Percentiles rank a stretch among this genome's conserved stretches.
Evolutionary conservation across 2,329 filamentous ascomycete genomes (phyloP).

Genomic region (Fusarium sp.): DNA sequence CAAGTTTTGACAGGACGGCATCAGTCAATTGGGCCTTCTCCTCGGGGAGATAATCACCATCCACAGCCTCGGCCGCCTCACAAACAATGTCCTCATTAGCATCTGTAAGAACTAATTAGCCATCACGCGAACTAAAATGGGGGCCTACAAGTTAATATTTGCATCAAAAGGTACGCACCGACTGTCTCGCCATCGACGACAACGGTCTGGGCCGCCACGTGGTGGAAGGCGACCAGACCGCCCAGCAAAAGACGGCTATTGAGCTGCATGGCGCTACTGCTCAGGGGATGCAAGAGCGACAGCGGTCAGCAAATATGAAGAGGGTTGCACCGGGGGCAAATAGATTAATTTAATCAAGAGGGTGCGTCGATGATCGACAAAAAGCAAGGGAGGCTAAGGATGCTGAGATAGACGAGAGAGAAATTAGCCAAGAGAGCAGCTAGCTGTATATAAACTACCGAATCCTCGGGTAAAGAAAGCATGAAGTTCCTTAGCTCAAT

Average conservation of each 20-base stretch:
- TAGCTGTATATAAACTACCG: background rate
- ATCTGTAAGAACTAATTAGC: constrained; percentile 7
- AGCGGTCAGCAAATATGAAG: background rate
- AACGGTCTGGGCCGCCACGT: constrained; percentile 24
- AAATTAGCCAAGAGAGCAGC: background rate
- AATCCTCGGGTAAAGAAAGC: background rate
- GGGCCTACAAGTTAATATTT: background rate
- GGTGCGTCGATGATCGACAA: background rate
- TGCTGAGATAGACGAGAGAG: background rate
- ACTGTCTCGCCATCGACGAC: constrained; percentile 24
- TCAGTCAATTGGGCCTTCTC: constrained; percentile 36
- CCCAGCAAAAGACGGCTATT: constrained; percentile 6
- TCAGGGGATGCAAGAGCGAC: background rate
- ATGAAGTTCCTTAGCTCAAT: background rate
- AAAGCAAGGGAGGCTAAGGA: background rate
- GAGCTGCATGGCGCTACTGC: constrained; percentile 25
- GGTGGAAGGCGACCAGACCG: constrained; percentile 18
- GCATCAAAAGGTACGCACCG: constrained; percentile 8
- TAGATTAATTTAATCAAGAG: background rate
- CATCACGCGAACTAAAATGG: background rate
- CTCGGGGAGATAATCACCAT: constrained; percentile 29
- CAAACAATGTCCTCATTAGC: constrained; percentile 14
- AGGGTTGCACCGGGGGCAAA: background rate
- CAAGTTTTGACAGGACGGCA: constrained; percentile 17
- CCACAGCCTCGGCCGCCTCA: constrained; percentile 18